phyloP scores from a whole-genome alignment of 1,284 basidiomycete species.

The Malassezia japonica region DNA sequence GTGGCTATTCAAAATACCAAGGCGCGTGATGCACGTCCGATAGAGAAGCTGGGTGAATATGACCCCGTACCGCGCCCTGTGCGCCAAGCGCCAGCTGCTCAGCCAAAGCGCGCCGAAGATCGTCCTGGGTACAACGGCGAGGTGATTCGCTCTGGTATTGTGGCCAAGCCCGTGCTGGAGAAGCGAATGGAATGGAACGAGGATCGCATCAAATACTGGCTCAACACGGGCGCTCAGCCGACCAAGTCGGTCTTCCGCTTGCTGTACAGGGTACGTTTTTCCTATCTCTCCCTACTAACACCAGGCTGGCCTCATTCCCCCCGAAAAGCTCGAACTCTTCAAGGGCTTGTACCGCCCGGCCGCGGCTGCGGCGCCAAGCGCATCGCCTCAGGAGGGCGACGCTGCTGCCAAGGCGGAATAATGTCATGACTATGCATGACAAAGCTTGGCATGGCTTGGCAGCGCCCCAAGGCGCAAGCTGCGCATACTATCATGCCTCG shows the following conservation, averaged over 20 bases:
- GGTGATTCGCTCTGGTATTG: constrained; percentile 30
- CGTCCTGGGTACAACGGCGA: constrained; percentile 23
- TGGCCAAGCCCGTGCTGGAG: constrained; percentile 39
- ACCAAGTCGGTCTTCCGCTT: constrained; percentile 67
- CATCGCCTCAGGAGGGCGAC: too few species aligned
- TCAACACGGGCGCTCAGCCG: constrained; percentile 72
- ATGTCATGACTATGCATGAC: too few species aligned
- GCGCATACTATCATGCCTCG: too few species aligned
- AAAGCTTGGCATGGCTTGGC: too few species aligned
- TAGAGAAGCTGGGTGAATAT: constrained; percentile 80
- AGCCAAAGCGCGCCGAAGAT: neutral
- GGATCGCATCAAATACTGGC: constrained; percentile 80
- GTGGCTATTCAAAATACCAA: constrained; percentile 71
- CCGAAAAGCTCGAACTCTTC: constrained; percentile 8
- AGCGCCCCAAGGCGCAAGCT: too few species aligned
- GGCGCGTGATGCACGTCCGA: constrained; percentile 74
- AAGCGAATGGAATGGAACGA: constrained; percentile 84
- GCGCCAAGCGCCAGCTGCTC: neutral
- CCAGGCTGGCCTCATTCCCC: constrained; percentile 15
- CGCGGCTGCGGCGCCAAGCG: too few species aligned
- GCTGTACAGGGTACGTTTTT: constrained; percentile 70
- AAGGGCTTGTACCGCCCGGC: constrained; percentile 1
- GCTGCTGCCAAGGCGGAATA: too few species aligned
- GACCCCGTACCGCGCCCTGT: constrained; percentile 56
- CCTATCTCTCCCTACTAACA: neutral